Evolutionary conservation across 139 green algal genomes (phyloP), one percentile per base, ranked within the genome.

Genomic region (Trebouxia sp.): DNA sequence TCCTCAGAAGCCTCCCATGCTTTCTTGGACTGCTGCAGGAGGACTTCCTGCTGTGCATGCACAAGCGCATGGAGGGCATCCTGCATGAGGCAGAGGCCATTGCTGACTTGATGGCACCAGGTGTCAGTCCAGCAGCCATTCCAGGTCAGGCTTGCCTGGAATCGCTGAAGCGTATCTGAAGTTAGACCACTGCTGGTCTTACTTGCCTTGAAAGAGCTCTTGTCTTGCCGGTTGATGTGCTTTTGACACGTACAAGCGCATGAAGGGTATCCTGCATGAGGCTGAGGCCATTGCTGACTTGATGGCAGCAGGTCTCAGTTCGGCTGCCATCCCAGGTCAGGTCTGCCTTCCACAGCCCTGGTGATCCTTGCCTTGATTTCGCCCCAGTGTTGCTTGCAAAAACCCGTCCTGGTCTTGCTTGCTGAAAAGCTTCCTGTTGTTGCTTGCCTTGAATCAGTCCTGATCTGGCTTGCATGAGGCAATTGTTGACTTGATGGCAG

Each of bases 31-130:
- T 6, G 50, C 42, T 77, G 24, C 85, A 92, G 86, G 87, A 92
- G 45, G 89, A 93, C 43, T 96, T 93, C 80, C 80, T 95, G 43
- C 66, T 83, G 39, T 94, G 89, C 20, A 91, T 93, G 38, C 72
- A 83, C 17, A 79, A 87, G 51, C 91, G 91, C 53, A 85, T 95
- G 80, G 67, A 85, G 43, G 75, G 67, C 38, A 87, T 93, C 37
- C 84, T 95, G 11, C 53, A 79, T 35, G 87, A 90, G 50, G 88
- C 84, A 24, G 87, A 90, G 32, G 82, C 77, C 11, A 89, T 93
- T 80, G 87, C 89, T 38, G 80, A 79, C 10, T 69, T 53, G n/a
- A 80, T 45, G 82, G 85, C 38, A 72, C 83, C 65, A 26, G 82
- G 43, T 30, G 20, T 12, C 43, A 58, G 3, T 35, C 76, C 37